Evolutionary conservation across 1,284 basidiomycete species (phyloP).

Genomic region (Leccinum fuscescens): DNA sequence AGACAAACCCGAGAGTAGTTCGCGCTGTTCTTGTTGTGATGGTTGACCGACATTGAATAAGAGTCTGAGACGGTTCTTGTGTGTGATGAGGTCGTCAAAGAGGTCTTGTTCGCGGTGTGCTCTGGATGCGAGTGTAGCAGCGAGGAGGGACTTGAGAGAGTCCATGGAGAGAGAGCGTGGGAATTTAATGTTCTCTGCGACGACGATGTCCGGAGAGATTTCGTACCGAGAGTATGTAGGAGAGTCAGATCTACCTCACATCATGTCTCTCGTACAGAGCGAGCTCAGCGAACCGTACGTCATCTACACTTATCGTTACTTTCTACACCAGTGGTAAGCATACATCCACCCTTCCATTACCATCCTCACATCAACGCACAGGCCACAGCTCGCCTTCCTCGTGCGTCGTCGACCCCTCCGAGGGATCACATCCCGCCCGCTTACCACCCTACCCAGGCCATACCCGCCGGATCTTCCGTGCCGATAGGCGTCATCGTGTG

Average conservation of each 20-base stretch:
- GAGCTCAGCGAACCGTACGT: conserved; percentile 96
- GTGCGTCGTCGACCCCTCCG: conserved; percentile 51
- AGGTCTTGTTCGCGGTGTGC: conserved; percentile 67
- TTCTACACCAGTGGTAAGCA: conserved; percentile 85
- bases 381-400: conserved; percentile 93
- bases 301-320: conserved; percentile 91
- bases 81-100: conserved; percentile 68
- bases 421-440: neutral
- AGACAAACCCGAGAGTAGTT: conserved; percentile 67
- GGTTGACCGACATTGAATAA: conserved; percentile 64
- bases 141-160: conserved; percentile 40
- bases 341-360: no score
- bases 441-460: conserved; percentile 27
- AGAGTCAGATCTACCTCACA: conserved; percentile 75
- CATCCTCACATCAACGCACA: conserved; percentile 34
- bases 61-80: conserved; percentile 58
- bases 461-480: conserved; percentile 47
- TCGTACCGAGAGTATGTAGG: conserved; percentile 71
- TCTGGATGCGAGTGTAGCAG: conserved; percentile 39
- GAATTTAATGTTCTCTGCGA: neutral
- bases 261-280: conserved; percentile 85
- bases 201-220: conserved; percentile 44
- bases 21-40: conserved; percentile 61
- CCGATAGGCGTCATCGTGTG: conserved; percentile 93
- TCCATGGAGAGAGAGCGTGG: neutral